Conservation (phyloP, 257 asterid genomes). For the Mentha longifolia region DNA sequence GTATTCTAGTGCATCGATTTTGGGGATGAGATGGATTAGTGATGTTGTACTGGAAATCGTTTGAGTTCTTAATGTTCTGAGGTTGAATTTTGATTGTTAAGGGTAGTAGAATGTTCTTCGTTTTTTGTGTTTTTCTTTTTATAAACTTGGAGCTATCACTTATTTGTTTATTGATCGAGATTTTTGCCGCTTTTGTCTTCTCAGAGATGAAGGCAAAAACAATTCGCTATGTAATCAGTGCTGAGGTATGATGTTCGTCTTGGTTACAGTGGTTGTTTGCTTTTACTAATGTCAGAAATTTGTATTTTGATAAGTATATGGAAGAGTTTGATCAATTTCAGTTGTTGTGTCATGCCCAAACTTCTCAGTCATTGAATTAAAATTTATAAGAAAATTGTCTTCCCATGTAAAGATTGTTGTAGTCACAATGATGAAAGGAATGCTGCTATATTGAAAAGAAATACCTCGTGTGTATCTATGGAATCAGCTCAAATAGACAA, state of each 20-base stretch:
- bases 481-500: neutral
- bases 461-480: neutral
- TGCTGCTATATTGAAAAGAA: neutral
- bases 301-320: neutral
- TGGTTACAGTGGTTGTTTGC: neutral
- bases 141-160: neutral
- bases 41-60: neutral
- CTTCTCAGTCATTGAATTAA: neutral
- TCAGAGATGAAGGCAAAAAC: slow-evolving; percentile 60
- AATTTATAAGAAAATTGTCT: neutral
- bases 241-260: slow-evolving; percentile 61
- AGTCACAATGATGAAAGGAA: neutral
- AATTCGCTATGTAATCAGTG: slow-evolving; percentile 61
- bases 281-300: neutral
- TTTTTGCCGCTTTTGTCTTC: slow-evolving; percentile 24
- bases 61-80: slow-evolving; percentile 1
- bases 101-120: slow-evolving; percentile 1
- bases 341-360: neutral
- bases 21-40: slow-evolving; percentile 14
- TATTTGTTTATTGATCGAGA: slow-evolving; percentile 26
- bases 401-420: neutral
- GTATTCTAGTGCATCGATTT: neutral
- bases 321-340: neutral
- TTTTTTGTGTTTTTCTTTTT: neutral
- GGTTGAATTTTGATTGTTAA: neutral